Percentiles rank a stretch among this genome's conserved stretches.
These are phyloP conservation scores for Dalbergia cochinchinensis DNA, from an alignment of 306 rosid genomes.

Conservation along the genomic window DNA sequence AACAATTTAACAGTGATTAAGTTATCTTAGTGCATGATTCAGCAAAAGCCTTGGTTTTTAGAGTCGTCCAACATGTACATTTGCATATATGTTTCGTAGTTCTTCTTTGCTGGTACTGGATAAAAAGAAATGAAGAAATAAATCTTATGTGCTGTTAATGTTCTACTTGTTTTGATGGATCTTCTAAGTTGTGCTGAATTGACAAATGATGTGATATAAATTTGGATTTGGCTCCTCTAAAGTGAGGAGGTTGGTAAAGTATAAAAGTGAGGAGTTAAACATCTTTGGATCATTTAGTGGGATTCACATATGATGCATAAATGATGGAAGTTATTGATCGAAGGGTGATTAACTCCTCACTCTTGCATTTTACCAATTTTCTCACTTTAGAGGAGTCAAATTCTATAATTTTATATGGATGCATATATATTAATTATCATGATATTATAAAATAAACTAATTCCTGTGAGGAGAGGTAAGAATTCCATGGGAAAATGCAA, in stretches of 20 bases:
- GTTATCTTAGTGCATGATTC: conserved; percentile 19
- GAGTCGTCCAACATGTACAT: conserved; percentile 11
- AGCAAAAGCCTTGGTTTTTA: conserved; percentile 17
- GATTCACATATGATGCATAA: no score
- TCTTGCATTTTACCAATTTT: no score
- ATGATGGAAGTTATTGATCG: no score
- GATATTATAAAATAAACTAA: neutral
- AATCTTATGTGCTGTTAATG: conserved; percentile 15
- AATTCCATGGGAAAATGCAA: neutral
- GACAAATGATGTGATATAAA: no score
- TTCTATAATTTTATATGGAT: conserved; percentile 7
- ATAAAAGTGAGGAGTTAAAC: no score
- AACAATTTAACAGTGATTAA: neutral
- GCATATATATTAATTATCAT: neutral
- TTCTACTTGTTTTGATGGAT: conserved; percentile 12
- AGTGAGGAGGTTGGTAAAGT: no score
- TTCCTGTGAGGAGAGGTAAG: neutral
- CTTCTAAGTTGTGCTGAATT: conserved; percentile 9
- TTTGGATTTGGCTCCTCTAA: no score
- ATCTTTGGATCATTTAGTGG: no score
- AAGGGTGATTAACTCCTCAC: no score
- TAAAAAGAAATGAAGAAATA: conserved; percentile 15
- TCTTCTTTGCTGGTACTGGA: neutral
- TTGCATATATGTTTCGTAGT: neutral
- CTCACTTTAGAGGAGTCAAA: no score